Conservation (phyloP, 371 early-diverging fungal species). For the Cladochytrium tenue region DNA sequence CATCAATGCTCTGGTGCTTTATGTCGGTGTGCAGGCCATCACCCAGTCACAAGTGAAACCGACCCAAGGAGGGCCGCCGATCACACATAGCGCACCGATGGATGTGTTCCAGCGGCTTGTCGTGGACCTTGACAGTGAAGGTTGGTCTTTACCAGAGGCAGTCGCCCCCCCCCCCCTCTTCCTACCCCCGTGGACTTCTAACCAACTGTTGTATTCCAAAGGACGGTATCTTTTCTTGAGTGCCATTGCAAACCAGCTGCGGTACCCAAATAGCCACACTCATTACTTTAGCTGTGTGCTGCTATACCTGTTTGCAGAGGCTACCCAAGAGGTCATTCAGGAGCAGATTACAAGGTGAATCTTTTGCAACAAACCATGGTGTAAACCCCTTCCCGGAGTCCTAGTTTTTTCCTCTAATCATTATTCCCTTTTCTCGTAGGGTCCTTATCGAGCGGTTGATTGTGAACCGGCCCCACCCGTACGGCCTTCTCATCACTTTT, state of each 20-base stretch:
- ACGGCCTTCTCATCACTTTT: conserved; percentile 94
- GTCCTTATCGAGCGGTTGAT: conserved; percentile 93
- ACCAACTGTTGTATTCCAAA: conserved; percentile 10
- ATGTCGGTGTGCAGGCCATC: conserved; percentile 81
- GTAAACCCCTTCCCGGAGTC: conserved; percentile 1
- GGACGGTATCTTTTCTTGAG: conserved; percentile 86
- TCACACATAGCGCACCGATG: conserved; percentile 69
- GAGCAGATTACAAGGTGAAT: conserved; percentile 85
- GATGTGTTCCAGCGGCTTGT: conserved; percentile 83
- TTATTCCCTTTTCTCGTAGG: conserved; percentile 30
- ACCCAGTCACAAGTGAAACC: conserved; percentile 54
- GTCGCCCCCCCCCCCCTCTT: background rate
- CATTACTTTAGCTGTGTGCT: conserved; percentile 83
- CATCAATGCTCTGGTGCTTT: conserved; percentile 86
- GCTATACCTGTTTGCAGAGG: conserved; percentile 83
- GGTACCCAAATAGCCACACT: conserved; percentile 96
- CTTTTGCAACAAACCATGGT: background rate
- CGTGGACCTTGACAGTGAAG: conserved; percentile 79
- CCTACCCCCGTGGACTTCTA: background rate
- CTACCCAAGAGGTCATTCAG: conserved; percentile 78
- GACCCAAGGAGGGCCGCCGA: conserved; percentile 20
- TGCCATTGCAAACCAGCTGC: conserved; percentile 94
- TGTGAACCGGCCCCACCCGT: conserved; percentile 96
- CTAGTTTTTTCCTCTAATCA: background rate
- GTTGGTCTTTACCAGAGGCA: conserved; percentile 33